Conservation (phyloP, 2,329 filamentous ascomycete species). For the Aspergillus felis region DNA sequence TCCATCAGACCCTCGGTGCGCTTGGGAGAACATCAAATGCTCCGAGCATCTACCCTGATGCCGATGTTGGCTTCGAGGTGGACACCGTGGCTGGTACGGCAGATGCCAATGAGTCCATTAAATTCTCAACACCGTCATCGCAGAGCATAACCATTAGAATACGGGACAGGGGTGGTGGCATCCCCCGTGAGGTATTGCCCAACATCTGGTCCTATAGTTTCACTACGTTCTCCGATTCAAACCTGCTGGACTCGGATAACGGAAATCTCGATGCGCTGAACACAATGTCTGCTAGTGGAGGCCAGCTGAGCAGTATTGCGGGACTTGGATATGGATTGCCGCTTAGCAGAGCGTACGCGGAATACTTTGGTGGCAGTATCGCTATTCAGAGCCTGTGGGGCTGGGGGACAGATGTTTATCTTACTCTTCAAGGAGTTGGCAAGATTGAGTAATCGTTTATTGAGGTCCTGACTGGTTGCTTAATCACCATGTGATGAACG, state of each 20-base stretch:
- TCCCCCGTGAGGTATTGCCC: constrained; percentile 74
- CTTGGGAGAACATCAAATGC: constrained; percentile 22
- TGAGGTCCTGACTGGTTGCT: background rate
- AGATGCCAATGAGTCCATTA: constrained; percentile 31
- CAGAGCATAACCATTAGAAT: constrained; percentile 94
- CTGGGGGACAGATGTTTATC: constrained; percentile 73
- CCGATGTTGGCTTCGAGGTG: constrained; percentile 29
- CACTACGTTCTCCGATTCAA: constrained; percentile 80
- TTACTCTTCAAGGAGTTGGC: constrained; percentile 59
- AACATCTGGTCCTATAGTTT: constrained; percentile 98
- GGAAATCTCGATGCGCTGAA: constrained; percentile 65
- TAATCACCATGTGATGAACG: no score
- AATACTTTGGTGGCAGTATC: constrained; percentile 96
- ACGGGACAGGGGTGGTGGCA: constrained; percentile 90
- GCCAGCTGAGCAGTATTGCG: constrained; percentile 77
- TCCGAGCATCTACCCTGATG: constrained; percentile 16
- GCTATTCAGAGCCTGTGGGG: constrained; percentile 92
- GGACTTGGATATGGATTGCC: constrained; percentile 91
- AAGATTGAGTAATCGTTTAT: constrained; percentile 36
- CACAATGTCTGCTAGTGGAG: constrained; percentile 67
- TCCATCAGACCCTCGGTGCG: constrained; percentile 39
- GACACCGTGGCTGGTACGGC: constrained; percentile 24
- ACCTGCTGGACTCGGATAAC: constrained; percentile 47
- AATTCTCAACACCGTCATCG: constrained; percentile 42
- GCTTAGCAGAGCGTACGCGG: constrained; percentile 85